Conservation (phyloP, 1,139 yeast genomes). For the Magnusiomyces sp. region DNA sequence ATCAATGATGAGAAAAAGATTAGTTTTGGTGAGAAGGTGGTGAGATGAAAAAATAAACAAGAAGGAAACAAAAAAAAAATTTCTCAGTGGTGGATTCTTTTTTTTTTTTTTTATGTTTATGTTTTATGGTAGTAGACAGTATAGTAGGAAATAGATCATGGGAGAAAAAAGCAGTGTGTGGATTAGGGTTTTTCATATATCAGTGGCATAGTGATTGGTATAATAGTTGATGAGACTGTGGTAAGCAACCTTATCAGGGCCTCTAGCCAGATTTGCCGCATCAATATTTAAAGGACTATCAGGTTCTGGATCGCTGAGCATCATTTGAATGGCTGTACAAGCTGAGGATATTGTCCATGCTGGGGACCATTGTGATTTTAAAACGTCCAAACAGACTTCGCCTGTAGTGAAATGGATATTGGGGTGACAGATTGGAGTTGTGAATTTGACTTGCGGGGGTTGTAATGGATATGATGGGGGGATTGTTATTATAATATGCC, state of each 20-base stretch:
- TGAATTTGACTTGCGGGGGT: slow-evolving; percentile 59
- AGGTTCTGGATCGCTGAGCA: slow-evolving; percentile 73
- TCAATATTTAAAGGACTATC: slow-evolving; percentile 81
- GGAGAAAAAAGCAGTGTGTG: too few relatives aligned
- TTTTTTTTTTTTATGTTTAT: background rate
- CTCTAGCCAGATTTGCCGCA: slow-evolving; percentile 65
- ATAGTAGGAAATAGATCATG: background rate
- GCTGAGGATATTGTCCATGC: slow-evolving; percentile 74
- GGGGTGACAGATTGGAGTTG: slow-evolving; percentile 58
- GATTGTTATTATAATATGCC: slow-evolving; percentile 47
- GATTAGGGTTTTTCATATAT: too few relatives aligned
- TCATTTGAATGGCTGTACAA: slow-evolving; percentile 60
- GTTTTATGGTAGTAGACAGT: background rate
- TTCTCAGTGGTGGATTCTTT: background rate
- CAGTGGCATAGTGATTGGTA: slow-evolving; percentile 39
- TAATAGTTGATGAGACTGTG: slow-evolving; percentile 57
- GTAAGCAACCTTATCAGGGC: slow-evolving; percentile 45
- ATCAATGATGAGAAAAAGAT: background rate
- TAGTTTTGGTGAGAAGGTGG: background rate
- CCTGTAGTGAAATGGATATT: slow-evolving; percentile 55
- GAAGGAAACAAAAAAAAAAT: background rate
- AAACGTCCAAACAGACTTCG: slow-evolving; percentile 76
- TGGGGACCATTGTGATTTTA: slow-evolving; percentile 71
- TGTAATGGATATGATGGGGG: slow-evolving; percentile 54
- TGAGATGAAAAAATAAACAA: background rate